Evolutionary conservation across 2,329 filamentous ascomycete genomes (phyloP).

Genomic region (Penicillium sp.): DNA sequence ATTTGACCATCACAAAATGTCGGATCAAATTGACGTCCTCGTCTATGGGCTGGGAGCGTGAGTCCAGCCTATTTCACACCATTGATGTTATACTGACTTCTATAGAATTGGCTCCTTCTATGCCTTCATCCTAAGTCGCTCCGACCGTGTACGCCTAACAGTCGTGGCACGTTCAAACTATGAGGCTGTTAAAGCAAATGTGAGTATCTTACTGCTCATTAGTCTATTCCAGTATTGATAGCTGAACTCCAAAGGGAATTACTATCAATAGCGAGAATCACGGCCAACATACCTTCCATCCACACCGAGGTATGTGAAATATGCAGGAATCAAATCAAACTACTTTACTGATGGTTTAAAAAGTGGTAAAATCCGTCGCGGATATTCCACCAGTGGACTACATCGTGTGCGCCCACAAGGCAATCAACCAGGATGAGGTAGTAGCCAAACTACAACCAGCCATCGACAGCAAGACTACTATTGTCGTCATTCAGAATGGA

Average conservation of each 20-base stretch:
- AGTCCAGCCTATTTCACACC: slow-evolving; percentile 24
- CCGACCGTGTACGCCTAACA: slow-evolving; percentile 41
- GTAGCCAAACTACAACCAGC: slow-evolving; percentile 37
- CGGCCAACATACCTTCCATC: slow-evolving; percentile 38
- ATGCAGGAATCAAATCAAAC: not conserved
- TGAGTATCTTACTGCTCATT: slow-evolving; percentile 13
- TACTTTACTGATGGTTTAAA: no score
- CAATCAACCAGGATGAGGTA: slow-evolving; percentile 43
- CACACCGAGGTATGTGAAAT: slow-evolving; percentile 34
- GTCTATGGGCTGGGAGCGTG: slow-evolving; percentile 58
- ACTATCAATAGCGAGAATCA: slow-evolving; percentile 45
- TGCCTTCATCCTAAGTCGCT: slow-evolving; percentile 53
- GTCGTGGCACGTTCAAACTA: slow-evolving; percentile 51
- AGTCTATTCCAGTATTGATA: not conserved
- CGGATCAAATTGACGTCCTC: slow-evolving; percentile 43
- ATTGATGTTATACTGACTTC: not conserved
- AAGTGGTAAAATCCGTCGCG: slow-evolving; percentile 41
- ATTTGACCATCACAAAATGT: slow-evolving; percentile 24
- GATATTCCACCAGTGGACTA: slow-evolving; percentile 38
- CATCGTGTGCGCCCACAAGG: slow-evolving; percentile 44
- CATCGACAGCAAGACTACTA: slow-evolving; percentile 39
- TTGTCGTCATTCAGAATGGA: slow-evolving; percentile 45
- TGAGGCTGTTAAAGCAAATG: slow-evolving; percentile 43
- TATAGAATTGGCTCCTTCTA: slow-evolving; percentile 59
- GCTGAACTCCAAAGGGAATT: slow-evolving; percentile 36